phyloP scores from a whole-genome alignment of 257 asterid genomes.

The Lycium ferocissimum region DNA sequence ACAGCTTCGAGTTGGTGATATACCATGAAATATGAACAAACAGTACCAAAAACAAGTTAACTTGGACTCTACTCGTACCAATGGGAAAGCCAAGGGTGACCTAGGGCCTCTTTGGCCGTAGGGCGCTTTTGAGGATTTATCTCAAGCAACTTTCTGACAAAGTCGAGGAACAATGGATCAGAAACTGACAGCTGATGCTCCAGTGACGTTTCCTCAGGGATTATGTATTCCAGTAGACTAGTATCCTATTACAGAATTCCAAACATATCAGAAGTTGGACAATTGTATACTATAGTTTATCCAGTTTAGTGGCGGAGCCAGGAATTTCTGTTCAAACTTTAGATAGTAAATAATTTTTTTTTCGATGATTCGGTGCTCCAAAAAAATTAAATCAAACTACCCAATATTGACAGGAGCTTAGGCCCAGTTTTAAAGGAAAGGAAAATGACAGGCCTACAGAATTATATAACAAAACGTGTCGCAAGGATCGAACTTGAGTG shows the following conservation, averaged over 20 bases:
- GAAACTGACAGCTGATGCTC: slow-evolving; percentile 72
- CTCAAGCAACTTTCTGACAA: slow-evolving; percentile 68
- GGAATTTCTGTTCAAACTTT: no score
- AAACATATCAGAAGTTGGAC: not conserved
- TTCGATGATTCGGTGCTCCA: no score
- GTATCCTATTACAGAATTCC: slow-evolving; percentile 54
- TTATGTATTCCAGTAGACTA: slow-evolving; percentile 67
- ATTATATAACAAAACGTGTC: no score
- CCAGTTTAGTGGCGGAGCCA: not conserved
- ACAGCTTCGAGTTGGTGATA: slow-evolving; percentile 23
- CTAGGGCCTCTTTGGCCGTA: slow-evolving; percentile 70
- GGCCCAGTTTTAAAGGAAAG: no score
- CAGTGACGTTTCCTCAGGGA: slow-evolving; percentile 69
- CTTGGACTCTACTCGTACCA: slow-evolving; percentile 33
- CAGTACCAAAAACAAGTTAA: not conserved
- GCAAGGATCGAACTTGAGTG: no score
- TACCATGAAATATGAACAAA: slow-evolving; percentile 17
- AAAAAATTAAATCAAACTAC: no score
- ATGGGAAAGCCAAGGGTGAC: slow-evolving; percentile 82
- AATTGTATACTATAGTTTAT: not conserved
- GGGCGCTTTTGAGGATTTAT: slow-evolving; percentile 75
- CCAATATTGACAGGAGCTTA: no score
- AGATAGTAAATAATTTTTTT: no score
- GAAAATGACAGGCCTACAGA: no score
- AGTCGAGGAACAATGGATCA: slow-evolving; percentile 63